Evolutionary conservation across 371 early-diverging fungal genomes (phyloP), one percentile per base, ranked within the genome.

Genomic region (Actinomortierella ambigua): DNA sequence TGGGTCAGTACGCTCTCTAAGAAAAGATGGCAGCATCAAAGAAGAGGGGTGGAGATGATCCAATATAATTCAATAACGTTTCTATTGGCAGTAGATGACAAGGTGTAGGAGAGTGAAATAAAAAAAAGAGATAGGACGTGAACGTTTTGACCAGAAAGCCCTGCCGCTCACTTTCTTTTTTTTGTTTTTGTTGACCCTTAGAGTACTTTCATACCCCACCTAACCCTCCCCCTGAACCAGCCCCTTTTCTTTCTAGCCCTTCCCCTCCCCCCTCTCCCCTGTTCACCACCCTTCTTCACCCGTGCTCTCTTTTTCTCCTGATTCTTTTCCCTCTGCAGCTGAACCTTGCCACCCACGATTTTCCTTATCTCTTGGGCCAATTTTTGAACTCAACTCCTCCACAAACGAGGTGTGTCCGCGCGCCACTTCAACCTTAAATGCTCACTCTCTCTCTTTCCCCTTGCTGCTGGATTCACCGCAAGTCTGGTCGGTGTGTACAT

Each of bases 1-100:
- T 66, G n/a, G 73, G 73, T 1, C 56, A 66, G 26, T 62, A 66
- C 48, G 18, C 39, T 9, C 42, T 63, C 53, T 63, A 59, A 34
- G 17, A 29, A 26, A 28, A 26, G n/a, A n/a, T n/a, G n/a, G n/a
- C n/a, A n/a, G n/a, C n/a, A n/a, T n/a, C n/a, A n/a, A n/a, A n/a
- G n/a, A n/a, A n/a, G n/a, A n/a, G n/a, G n/a, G n/a, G n/a, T n/a
- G n/a, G n/a, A n/a, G n/a, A n/a, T n/a, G n/a, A n/a, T n/a, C n/a
- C n/a, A n/a, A n/a, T n/a, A n/a, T n/a, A n/a, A n/a, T n/a, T n/a
- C n/a, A n/a, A n/a, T n/a, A n/a, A n/a, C n/a, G n/a, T n/a, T n/a
- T n/a, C n/a, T n/a, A n/a, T n/a, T n/a, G n/a, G n/a, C n/a, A n/a
- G n/a, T n/a, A n/a, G n/a, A 26, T 24, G 50, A 18, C 50, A 49